Conservation (phyloP, 768 basidiomycete genomes). For the Xerocomellus chrysenteron region DNA sequence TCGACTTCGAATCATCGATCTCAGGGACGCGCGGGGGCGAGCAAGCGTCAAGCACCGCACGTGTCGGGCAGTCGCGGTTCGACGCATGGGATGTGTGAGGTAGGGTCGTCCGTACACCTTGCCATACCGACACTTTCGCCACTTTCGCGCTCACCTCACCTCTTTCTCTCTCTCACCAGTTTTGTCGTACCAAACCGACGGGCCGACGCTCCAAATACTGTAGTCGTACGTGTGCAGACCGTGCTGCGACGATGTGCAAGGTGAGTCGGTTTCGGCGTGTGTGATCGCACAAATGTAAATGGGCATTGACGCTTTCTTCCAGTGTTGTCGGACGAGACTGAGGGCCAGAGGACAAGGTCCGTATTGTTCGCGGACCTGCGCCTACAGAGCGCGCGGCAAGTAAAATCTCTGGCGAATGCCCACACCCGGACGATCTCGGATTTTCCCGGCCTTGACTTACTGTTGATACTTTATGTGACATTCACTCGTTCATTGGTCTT, state of each 20-base stretch:
- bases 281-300: background rate
- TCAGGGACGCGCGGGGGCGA: background rate
- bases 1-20: slow-evolving; percentile 2
- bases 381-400: slow-evolving; percentile 15
- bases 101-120: background rate
- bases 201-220: slow-evolving; percentile 56
- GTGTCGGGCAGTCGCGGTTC: slow-evolving; percentile 6
- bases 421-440: background rate
- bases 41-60: slow-evolving; percentile 13
- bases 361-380: slow-evolving; percentile 31
- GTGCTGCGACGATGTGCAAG: slow-evolving; percentile 36
- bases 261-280: background rate
- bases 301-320: background rate
- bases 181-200: slow-evolving; percentile 57
- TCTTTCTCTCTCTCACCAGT: slow-evolving; percentile 29
- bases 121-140: background rate
- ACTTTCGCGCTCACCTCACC: background rate
- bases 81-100: slow-evolving; percentile 22
- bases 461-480: background rate
- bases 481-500: background rate
- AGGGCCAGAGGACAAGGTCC: slow-evolving; percentile 13
- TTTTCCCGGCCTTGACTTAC: background rate
- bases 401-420: background rate
- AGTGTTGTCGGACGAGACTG: slow-evolving; percentile 26
- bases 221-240: slow-evolving; percentile 56